Conservation (phyloP, 2,329 filamentous ascomycete species). For the Tolypocladium sp. region DNA sequence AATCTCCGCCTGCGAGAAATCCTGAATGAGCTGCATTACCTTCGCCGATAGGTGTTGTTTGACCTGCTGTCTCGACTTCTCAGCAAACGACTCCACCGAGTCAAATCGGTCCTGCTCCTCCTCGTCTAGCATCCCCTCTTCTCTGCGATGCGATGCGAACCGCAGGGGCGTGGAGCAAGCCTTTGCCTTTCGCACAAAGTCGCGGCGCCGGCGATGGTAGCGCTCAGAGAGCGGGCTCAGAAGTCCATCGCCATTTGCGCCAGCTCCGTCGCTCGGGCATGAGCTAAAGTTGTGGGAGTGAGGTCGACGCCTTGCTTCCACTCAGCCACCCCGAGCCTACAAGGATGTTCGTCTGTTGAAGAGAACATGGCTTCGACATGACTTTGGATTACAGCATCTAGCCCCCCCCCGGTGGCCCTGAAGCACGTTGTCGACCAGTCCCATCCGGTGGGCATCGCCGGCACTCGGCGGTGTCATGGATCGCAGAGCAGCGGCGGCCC, state of each 20-base stretch:
- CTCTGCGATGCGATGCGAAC: constrained; percentile 27
- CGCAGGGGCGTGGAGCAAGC: constrained; percentile 25
- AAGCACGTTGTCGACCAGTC: constrained; percentile 28
- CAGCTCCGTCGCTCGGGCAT: constrained; percentile 24
- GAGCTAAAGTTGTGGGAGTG: constrained; percentile 18
- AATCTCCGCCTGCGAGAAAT: background rate
- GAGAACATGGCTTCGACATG: constrained; percentile 19
- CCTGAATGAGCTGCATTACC: background rate
- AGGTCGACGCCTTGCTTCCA: constrained; percentile 27
- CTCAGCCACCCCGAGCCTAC: background rate
- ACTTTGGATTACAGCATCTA: constrained; percentile 24
- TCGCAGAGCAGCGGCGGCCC: constrained; percentile 19
- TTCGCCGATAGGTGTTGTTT: constrained; percentile 1
- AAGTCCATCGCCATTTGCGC: constrained; percentile 32
- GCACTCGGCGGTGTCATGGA: constrained; percentile 28
- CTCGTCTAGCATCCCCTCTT: constrained; percentile 13
- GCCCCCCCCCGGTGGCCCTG: constrained; percentile 17
- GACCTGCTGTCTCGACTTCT: constrained; percentile 1
- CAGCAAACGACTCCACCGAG: constrained; percentile 8
- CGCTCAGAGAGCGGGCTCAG: constrained; percentile 24
- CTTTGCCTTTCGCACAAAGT: constrained; percentile 31
- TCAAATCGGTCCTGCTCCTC: constrained; percentile 29
- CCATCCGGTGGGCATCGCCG: constrained; percentile 24
- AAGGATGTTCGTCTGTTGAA: background rate
- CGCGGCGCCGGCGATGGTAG: constrained; percentile 26